Evolutionary conservation across 371 early-diverging fungal species (phyloP).

Genomic region (Dichotomocladium elegans): DNA sequence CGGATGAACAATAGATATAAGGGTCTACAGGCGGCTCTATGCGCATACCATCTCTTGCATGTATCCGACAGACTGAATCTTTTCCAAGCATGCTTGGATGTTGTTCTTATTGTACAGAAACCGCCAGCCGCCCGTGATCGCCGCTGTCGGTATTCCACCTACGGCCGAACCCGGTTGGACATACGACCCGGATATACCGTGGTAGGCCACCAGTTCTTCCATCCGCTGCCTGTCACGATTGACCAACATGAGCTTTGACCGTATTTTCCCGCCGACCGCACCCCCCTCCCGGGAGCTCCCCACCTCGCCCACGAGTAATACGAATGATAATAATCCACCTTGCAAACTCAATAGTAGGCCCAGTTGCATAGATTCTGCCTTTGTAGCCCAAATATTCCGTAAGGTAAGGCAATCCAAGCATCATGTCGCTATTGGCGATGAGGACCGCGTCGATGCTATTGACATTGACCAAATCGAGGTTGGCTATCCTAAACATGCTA

Average conservation of each 20-base stretch:
- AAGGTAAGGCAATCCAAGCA: constrained; percentile 77
- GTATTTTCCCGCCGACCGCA: too few relatives aligned
- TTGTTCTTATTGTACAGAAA: background rate
- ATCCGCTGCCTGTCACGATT: constrained; percentile 47
- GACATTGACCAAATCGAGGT: constrained; percentile 52
- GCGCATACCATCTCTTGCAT: constrained; percentile 1
- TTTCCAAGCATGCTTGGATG: background rate
- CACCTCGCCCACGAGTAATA: background rate
- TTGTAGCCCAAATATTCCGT: constrained; percentile 82
- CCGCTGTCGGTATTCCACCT: background rate
- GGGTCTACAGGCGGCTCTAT: background rate
- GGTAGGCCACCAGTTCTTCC: constrained; percentile 61
- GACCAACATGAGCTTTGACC: background rate
- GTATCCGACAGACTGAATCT: background rate
- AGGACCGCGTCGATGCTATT: constrained; percentile 71
- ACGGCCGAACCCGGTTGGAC: constrained; percentile 17
- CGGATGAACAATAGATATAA: constrained; percentile 5
- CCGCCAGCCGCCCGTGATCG: constrained; percentile 1
- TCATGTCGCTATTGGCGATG: constrained; percentile 69
- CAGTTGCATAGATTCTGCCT: constrained; percentile 79
- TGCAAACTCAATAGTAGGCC: constrained; percentile 78
- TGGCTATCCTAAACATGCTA: constrained; percentile 47
- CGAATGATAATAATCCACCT: constrained; percentile 11
- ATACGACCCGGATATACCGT: constrained; percentile 29
- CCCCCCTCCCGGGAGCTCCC: too few relatives aligned